Conservation (phyloP, 805 yeast genomes). For the Wickerhamiella azymoides region DNA sequence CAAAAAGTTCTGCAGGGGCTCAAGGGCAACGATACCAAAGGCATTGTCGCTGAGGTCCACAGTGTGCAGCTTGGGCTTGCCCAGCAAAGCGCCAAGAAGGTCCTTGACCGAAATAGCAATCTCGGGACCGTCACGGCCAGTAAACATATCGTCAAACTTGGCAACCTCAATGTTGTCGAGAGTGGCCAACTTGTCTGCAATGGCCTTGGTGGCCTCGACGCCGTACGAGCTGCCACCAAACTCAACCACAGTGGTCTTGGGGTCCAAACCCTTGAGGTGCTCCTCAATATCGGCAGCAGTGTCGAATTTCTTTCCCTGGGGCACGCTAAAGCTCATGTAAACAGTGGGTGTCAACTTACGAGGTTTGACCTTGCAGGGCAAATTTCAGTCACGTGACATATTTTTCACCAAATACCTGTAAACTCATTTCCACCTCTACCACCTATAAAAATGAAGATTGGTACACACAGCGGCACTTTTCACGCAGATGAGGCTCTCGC, state of each 20-base stretch:
- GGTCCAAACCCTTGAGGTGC: conserved; percentile 42
- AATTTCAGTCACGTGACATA: neutral
- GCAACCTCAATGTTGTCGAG: conserved; percentile 39
- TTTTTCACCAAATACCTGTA: neutral
- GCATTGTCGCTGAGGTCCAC: conserved; percentile 90
- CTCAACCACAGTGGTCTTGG: conserved; percentile 44
- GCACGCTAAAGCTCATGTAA: conserved; percentile 8
- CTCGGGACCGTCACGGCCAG: conserved; percentile 89
- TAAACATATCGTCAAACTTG: conserved; percentile 77
- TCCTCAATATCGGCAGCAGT: conserved; percentile 57
- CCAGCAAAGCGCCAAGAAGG: conserved; percentile 58
- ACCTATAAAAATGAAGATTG: conserved; percentile 36
- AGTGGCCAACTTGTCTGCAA: conserved; percentile 41
- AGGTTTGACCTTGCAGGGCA: neutral
- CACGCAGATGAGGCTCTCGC: conserved; percentile 97
- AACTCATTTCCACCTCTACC: neutral
- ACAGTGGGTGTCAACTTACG: neutral
- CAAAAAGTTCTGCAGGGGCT: conserved; percentile 68
- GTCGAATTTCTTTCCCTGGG: conserved; percentile 41
- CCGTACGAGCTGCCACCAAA: conserved; percentile 92
- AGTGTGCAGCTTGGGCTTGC: conserved; percentile 53
- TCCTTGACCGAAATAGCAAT: conserved; percentile 70
- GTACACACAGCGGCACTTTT: conserved; percentile 70
- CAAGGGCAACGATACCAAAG: conserved; percentile 89
- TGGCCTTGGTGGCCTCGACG: conserved; percentile 64